phyloP scores from a whole-genome alignment of 2,329 filamentous ascomycete species.

The Aurifilum marmelostoma region DNA sequence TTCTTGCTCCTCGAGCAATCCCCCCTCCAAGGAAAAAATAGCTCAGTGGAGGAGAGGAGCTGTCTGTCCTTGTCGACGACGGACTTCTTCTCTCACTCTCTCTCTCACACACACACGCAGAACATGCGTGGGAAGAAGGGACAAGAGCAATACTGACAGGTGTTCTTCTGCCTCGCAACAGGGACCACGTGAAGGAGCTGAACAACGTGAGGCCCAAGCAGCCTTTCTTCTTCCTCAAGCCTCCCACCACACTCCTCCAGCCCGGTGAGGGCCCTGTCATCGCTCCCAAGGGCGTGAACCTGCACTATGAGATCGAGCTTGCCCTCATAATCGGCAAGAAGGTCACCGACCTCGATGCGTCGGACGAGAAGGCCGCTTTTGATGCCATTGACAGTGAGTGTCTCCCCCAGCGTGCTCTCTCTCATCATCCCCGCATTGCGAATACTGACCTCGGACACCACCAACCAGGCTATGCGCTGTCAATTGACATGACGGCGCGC shows the following conservation, averaged over 20 bases:
- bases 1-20: conserved; percentile 20
- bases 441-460: background rate
- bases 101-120: background rate
- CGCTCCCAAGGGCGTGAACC: conserved; percentile 77
- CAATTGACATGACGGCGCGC: conserved; percentile 96
- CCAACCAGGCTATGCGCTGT: conserved; percentile 74
- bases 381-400: conserved; percentile 77
- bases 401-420: background rate
- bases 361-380: conserved; percentile 75
- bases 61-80: conserved; percentile 7
- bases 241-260: conserved; percentile 80
- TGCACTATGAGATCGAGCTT: conserved; percentile 96
- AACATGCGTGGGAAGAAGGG: too few relatives aligned
- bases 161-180: conserved; percentile 40
- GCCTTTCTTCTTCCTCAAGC: conserved; percentile 99
- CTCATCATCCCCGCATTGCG: background rate
- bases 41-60: background rate
- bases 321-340: conserved; percentile 85
- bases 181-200: conserved; percentile 91
- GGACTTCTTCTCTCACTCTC: too few relatives aligned
- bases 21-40: background rate
- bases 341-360: conserved; percentile 72
- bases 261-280: conserved; percentile 79
- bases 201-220: conserved; percentile 87
- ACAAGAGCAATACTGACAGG: conserved; percentile 28